Evolutionary conservation across 1,284 basidiomycete species (phyloP).

Genomic region (Cryptococcus maquisensis): DNA sequence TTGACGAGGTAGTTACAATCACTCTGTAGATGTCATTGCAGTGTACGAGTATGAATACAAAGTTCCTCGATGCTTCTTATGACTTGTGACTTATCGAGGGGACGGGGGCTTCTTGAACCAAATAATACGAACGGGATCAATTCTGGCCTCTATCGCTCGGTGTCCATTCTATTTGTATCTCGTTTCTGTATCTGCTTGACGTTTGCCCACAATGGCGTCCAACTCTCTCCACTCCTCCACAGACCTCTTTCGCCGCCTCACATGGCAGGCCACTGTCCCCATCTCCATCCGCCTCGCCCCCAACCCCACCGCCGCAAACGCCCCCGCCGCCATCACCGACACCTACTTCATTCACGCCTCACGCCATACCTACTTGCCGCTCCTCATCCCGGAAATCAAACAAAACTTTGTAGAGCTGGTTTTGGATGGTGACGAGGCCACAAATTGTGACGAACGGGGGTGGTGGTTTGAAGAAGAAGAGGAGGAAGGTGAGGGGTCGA

Average conservation of each 20-base stretch:
- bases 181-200: neutral
- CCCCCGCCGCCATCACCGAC: neutral
- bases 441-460: conserved; percentile 60
- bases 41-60: too few relatives aligned
- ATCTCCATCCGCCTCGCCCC: conserved; percentile 39
- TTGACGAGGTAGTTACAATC: too few relatives aligned
- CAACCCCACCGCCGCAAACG: conserved; percentile 7
- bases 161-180: too few relatives aligned
- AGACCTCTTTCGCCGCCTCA: conserved; percentile 42
- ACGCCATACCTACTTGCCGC: conserved; percentile 81
- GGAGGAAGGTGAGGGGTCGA: conserved; percentile 52
- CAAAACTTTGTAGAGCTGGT: conserved; percentile 82
- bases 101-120: too few relatives aligned
- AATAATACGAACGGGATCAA: too few relatives aligned
- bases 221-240: conserved; percentile 35
- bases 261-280: conserved; percentile 45
- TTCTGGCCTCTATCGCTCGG: too few relatives aligned
- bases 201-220: conserved; percentile 1
- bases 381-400: conserved; percentile 79
- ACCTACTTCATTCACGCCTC: conserved; percentile 57
- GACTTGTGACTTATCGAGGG: too few relatives aligned
- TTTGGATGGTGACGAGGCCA: conserved; percentile 72
- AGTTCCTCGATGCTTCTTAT: too few relatives aligned
- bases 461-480: conserved; percentile 80
- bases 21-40: too few relatives aligned